Conservation (phyloP, 176 grass and related monocot species). For the Zea luxurians region DNA sequence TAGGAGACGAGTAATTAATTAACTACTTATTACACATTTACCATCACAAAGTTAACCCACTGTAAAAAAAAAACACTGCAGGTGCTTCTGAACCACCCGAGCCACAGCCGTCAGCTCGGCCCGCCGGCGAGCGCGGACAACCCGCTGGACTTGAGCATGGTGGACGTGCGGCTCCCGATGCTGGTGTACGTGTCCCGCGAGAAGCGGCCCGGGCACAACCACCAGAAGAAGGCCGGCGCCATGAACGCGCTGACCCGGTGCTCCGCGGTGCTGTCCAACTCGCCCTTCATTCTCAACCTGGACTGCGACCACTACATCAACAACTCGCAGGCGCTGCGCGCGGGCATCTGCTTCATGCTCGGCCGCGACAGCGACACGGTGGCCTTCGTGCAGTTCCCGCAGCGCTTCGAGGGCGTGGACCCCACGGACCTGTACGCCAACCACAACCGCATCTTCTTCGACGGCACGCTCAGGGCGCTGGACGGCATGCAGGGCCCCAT, state of each 20-base stretch:
- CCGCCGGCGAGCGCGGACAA: constrained; percentile 53
- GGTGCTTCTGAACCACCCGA: constrained; percentile 68
- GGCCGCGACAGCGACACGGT: constrained; percentile 70
- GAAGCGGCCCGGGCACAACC: constrained; percentile 75
- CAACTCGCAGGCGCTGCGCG: constrained; percentile 74
- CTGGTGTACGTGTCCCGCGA: constrained; percentile 77
- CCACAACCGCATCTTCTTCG: constrained; percentile 87
- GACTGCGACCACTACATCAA: constrained; percentile 87
- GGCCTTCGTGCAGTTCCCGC: constrained; percentile 78
- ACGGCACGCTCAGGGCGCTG: constrained; percentile 64
- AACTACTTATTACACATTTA: background rate
- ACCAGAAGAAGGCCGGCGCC: constrained; percentile 93
- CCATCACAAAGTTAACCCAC: background rate
- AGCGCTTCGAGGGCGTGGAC: constrained; percentile 79
- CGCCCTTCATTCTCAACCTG: constrained; percentile 80
- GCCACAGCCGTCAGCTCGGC: constrained; percentile 38
- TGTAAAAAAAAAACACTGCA: constrained; percentile 13
- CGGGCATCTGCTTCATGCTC: constrained; percentile 82
- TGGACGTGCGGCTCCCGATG: constrained; percentile 65
- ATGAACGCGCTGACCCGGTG: constrained; percentile 83
- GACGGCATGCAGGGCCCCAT: constrained; percentile 74
- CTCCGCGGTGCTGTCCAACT: constrained; percentile 65
- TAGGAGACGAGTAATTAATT: background rate
- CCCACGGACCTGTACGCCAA: constrained; percentile 81
- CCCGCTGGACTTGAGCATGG: constrained; percentile 56